Base-by-base conservation (phyloP, 192 early-diverging fungal genomes). In the Coemansia sp. region DNA sequence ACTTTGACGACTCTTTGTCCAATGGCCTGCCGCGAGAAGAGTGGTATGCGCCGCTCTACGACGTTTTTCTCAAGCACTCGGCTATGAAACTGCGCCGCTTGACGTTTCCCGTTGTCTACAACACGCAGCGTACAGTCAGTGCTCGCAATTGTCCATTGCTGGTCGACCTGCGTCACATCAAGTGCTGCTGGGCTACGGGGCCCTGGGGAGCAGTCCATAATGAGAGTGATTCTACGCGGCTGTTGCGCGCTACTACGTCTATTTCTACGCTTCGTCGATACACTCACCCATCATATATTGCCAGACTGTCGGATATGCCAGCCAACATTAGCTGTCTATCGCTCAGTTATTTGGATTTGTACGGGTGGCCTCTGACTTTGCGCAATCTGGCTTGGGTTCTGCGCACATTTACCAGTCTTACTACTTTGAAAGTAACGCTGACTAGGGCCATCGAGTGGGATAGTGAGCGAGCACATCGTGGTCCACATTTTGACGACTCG, bases 131-230 rank as follows among this genome's bases (percentile, higher is more conserved):
- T 5, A 57, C 62, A 3, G 65, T 84, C n/a, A 74, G 70, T 11
- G 27, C 47, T 1, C 44, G 22, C n/a, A 84, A 79, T 42, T 84
- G 82, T 20, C 82, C 82, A 3, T 9, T 46, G 42, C 51, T 84
- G 18, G 68, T 74, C 1, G 74, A 78, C 2, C 49, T 84, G 15
- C 68, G 77, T 0, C 82, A 84, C 15, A 78, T 84, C 52, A 84
- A 84, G 69, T 84, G 82, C 57, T 84, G 82, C 62, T 84, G 82
- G 82, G 77, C 77, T 1, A 84, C 82, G n/a, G 82, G 74, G 0
- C 16, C 47, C 11, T 72, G 77, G 77, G 62, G 68, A 46, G 11
- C 57, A 3, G 15, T 27, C 12, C 71, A 68, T 27, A 43, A 16
- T 0, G 76, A 73, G 3, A 84, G 82, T 46, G 82, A 84, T 31